These are phyloP conservation scores for Spergularia azorica DNA, from an alignment of 179 eudicot species.

Conservation along the genomic window DNA sequence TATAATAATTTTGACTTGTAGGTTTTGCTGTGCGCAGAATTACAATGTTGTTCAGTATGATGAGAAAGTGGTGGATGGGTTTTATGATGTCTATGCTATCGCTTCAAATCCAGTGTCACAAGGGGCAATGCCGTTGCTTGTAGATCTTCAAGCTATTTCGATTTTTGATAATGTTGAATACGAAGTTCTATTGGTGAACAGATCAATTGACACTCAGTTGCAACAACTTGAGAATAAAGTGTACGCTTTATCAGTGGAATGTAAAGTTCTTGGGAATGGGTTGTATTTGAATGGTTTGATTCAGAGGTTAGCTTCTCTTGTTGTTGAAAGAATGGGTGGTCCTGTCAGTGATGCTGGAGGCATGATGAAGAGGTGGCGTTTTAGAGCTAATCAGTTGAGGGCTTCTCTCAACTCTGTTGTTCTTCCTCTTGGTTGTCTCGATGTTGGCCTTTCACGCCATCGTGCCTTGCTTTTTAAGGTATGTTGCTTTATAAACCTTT, in stretches of 20 bases:
- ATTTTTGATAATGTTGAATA: conserved; percentile 55
- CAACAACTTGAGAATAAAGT: conserved; percentile 79
- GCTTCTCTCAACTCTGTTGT: conserved; percentile 57
- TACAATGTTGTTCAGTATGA: conserved; percentile 81
- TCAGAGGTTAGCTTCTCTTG: conserved; percentile 74
- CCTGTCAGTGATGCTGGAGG: conserved; percentile 83
- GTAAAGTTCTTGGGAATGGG: conserved; percentile 43
- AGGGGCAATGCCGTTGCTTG: conserved; percentile 70
- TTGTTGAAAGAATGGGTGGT: conserved; percentile 91
- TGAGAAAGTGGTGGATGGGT: conserved; percentile 86
- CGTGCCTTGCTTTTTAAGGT: conserved; percentile 98
- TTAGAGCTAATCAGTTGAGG: conserved; percentile 60
- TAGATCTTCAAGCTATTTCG: conserved; percentile 73
- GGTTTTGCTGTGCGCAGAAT: conserved; percentile 57
- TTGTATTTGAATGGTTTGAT: conserved; percentile 49
- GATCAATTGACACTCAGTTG: conserved; percentile 60
- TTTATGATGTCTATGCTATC: conserved; percentile 79
- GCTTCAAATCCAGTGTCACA: conserved; percentile 52
- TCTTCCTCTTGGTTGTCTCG: conserved; percentile 90
- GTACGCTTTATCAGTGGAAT: conserved; percentile 49
- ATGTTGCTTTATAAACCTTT: conserved; percentile 25
- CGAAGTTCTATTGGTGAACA: conserved; percentile 83
- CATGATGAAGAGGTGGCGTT: conserved; percentile 69
- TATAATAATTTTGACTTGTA: conserved; percentile 3
- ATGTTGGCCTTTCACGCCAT: conserved; percentile 95